These are phyloP conservation scores for Panellus pusillus DNA, from an alignment of 768 basidiomycete species.

Conservation along the genomic window DNA sequence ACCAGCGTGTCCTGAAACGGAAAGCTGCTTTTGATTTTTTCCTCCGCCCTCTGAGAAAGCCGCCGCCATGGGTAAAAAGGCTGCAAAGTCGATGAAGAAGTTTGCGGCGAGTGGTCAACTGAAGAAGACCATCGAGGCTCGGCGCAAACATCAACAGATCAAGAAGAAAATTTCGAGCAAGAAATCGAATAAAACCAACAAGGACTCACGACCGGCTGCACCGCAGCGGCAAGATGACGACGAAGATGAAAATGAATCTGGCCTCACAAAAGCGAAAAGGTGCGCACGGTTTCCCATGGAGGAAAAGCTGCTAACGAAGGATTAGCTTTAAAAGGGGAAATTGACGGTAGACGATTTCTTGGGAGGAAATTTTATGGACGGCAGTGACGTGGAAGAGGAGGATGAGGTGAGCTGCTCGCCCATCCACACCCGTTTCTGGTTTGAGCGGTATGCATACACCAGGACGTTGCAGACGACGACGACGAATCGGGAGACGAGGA, in stretches of 20 bases:
- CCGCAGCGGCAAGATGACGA: slow-evolving; percentile 23
- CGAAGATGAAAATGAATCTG: slow-evolving; percentile 32
- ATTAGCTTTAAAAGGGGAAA: slow-evolving; percentile 39
- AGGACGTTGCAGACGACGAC: slow-evolving; percentile 28
- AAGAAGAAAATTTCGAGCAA: slow-evolving; percentile 70
- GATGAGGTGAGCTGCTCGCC: slow-evolving; percentile 19
- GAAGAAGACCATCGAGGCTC: slow-evolving; percentile 79
- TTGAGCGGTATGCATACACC: neutral
- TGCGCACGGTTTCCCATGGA: slow-evolving; percentile 16
- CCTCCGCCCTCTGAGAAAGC: neutral
- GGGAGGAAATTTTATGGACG: slow-evolving; percentile 71
- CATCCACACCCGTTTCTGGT: slow-evolving; percentile 3
- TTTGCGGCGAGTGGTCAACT: slow-evolving; percentile 88
- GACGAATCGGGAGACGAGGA: slow-evolving; percentile 34
- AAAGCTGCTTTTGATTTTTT: neutral
- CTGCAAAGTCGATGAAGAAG: slow-evolving; percentile 80
- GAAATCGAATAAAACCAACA: slow-evolving; percentile 42
- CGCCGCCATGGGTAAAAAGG: slow-evolving; percentile 50
- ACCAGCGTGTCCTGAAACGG: neutral
- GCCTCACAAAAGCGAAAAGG: slow-evolving; percentile 27
- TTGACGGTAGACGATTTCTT: slow-evolving; percentile 79
- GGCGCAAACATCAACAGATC: slow-evolving; percentile 78
- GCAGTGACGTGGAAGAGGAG: slow-evolving; percentile 48
- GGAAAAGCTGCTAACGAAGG: too few species aligned
- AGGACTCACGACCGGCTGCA: slow-evolving; percentile 22